Base-by-base conservation (phyloP, 2,329 filamentous ascomycete species). In the Hyphodiscus sp. region DNA sequence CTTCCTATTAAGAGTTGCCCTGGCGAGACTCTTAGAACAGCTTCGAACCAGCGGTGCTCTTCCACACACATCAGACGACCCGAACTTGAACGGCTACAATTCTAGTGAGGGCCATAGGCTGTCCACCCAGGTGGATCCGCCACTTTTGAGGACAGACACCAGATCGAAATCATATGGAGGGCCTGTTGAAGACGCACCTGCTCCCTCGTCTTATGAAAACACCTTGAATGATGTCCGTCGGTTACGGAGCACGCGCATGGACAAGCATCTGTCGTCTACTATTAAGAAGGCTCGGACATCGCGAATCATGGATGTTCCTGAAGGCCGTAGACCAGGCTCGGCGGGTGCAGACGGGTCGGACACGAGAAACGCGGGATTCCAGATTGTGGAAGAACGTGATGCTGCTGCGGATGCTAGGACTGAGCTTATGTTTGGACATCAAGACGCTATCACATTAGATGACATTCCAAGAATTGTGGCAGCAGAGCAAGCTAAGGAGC, bases 391-490 rank as follows among this genome's bases (percentile, higher is more conserved):
- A 66, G 90, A 95, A 63, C 79, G 81, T 47, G 86, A 89, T 61
- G 75, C 75, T 30, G 82, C 83, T 60, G 81, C 83, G 48, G 86
- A 89, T 61, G 79, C 82, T 19, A 80, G 85, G 30, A 85, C 87
- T 16, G 89, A 92, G 63, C 78, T 91, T 62, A 92, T 91, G 66
- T 91, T 99, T 66, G 90, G 90, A 38, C 85, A 91, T 61, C 87
- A 92, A 65, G 91, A 97, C 70, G 90, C 90, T 20, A 81, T 99
- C 57, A 96, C 92, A 0, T 75, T 99, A 53, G 94, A 99, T 65
- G 94, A 99, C 66, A 97, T 99, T 62, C 91, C 94, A 9, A 82
- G 94, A 58, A 95, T 99, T 65, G 91, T 96, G 43, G 94, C 94
- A 33, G 89, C 94, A 15, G 91, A 97, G 69, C 92, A 97, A 71